A percentile compares a stretch with the other conserved stretches of the same genome.
phyloP scores from a whole-genome alignment of 208 protist species.

The Phytomonas serpens region DNA sequence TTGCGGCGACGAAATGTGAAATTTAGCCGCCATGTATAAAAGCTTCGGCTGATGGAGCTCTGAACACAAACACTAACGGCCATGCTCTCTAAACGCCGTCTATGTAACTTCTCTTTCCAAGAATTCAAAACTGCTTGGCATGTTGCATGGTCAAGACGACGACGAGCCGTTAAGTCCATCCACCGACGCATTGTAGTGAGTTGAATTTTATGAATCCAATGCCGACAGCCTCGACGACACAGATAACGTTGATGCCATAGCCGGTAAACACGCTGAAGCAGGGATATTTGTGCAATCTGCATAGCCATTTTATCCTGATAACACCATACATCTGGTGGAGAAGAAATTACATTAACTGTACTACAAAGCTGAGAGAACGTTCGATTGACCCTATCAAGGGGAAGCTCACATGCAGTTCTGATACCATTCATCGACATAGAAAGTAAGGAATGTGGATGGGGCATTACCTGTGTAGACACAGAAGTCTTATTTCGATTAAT shows the following conservation, averaged over 20 bases:
- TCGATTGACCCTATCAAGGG: neutral
- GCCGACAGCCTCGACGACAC: neutral
- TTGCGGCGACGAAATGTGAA: slow-evolving; percentile 1
- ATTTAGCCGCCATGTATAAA: slow-evolving; percentile 9
- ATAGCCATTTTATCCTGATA: neutral
- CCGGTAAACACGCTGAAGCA: neutral
- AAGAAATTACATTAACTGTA: neutral
- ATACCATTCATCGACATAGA: neutral
- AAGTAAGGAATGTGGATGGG: neutral
- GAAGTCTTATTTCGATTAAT: neutral
- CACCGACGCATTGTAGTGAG: neutral
- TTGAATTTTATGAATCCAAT: neutral
- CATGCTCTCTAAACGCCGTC: neutral
- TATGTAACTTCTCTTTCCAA: slow-evolving; percentile 1
- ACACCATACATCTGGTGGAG: neutral
- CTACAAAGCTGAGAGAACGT: neutral
- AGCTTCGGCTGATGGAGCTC: slow-evolving; percentile 8
- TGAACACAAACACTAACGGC: slow-evolving; percentile 12
- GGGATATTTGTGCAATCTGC: neutral
- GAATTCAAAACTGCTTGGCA: neutral
- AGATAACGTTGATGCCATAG: neutral
- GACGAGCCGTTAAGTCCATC: neutral
- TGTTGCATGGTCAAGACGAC: neutral
- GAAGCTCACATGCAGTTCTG: neutral
- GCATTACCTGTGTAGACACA: neutral